A percentile compares a stretch with the other conserved stretches of the same genome.
These are phyloP conservation scores for Xylariaceae sp. DNA, from an alignment of 2,329 filamentous ascomycete species.

Conservation along the genomic window DNA sequence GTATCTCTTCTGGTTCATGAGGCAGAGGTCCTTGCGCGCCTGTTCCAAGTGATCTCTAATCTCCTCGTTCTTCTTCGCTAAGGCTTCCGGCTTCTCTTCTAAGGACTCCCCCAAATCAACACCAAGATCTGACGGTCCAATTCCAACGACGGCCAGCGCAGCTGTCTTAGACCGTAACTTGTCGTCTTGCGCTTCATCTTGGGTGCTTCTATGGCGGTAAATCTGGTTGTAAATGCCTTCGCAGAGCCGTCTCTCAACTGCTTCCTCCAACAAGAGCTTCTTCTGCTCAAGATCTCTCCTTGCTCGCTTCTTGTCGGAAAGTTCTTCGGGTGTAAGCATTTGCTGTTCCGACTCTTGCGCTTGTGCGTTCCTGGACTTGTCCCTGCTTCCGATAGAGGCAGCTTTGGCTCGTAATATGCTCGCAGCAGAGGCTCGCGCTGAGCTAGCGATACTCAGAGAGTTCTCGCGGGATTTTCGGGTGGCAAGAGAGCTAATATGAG, in stretches of 20 bases:
- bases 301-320: constrained; percentile 72
- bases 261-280: constrained; percentile 73
- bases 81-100: constrained; percentile 50
- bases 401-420: constrained; percentile 54
- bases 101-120: constrained; percentile 61
- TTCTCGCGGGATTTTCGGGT: constrained; percentile 66
- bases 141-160: constrained; percentile 83
- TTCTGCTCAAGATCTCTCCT: constrained; percentile 75
- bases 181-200: constrained; percentile 92
- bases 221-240: constrained; percentile 82
- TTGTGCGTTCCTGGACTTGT: constrained; percentile 41
- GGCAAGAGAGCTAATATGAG: constrained; percentile 76
- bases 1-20: constrained; percentile 82
- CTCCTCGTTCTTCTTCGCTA: constrained; percentile 57
- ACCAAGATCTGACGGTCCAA: constrained; percentile 78
- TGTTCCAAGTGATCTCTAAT: constrained; percentile 67
- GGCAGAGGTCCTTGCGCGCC: constrained; percentile 64
- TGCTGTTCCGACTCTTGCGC: constrained; percentile 57
- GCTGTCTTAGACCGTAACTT: constrained; percentile 92
- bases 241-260: constrained; percentile 79
- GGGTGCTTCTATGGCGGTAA: constrained; percentile 83
- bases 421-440: constrained; percentile 52
- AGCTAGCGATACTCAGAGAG: constrained; percentile 49
- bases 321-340: constrained; percentile 86
- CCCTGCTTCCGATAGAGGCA: constrained; percentile 48